phyloP scores from a whole-genome alignment of 2,329 filamentous ascomycete species.

The Amauroascus verrucosus region DNA sequence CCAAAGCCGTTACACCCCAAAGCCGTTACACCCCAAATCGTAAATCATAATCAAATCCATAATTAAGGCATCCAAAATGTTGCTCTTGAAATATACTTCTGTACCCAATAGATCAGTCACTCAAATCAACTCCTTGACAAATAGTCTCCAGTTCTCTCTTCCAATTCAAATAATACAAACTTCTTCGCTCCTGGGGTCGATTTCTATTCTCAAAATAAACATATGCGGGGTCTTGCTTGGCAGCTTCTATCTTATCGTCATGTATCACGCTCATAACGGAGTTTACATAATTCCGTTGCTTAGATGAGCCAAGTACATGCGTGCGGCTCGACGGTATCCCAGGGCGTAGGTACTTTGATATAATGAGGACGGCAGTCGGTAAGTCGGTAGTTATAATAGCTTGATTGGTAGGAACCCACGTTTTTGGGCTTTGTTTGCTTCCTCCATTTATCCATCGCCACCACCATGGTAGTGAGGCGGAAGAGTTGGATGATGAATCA shows the following conservation, averaged over 20 bases:
- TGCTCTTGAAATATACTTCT: too few relatives aligned
- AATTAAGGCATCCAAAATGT: too few relatives aligned
- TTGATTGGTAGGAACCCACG: conserved; percentile 12
- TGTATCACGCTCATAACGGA: conserved; percentile 16
- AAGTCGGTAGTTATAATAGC: conserved; percentile 7
- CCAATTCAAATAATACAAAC: conserved; percentile 31
- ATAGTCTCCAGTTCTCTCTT: conserved; percentile 28
- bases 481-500: neutral
- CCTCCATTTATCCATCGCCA: neutral
- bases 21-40: neutral
- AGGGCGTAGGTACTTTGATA: conserved; percentile 1
- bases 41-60: neutral
- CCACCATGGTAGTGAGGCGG: neutral
- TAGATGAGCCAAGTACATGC: conserved; percentile 9
- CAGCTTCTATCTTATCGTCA: conserved; percentile 14
- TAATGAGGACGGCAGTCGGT: conserved; percentile 13
- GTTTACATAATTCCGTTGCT: conserved; percentile 15
- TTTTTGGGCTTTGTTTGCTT: neutral
- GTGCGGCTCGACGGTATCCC: conserved; percentile 8
- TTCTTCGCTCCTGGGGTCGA: conserved; percentile 26
- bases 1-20: too few relatives aligned
- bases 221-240: conserved; percentile 24
- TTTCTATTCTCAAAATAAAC: conserved; percentile 33
- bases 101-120: conserved; percentile 12
- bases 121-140: conserved; percentile 29